phyloP scores from a whole-genome alignment of 2,329 filamentous ascomycete species.

The Colletotrichum camelliae region DNA sequence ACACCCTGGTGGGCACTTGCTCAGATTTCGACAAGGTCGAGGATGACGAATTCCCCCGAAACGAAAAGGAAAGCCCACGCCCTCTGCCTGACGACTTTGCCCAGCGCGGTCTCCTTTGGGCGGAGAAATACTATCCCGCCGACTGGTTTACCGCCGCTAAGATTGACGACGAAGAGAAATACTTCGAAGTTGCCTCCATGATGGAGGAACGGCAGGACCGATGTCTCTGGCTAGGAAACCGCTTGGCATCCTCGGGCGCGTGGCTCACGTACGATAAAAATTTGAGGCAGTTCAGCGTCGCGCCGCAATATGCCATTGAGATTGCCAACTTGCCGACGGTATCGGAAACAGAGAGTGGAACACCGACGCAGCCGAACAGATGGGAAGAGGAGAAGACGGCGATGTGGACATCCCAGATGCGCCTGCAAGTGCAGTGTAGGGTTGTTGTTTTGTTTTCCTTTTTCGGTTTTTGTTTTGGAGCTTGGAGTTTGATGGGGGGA shows the following conservation, averaged over 20 bases:
- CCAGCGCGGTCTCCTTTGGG: constrained; percentile 68
- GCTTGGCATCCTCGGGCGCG: constrained; percentile 44
- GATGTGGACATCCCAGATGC: neutral
- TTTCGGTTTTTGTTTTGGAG: no score
- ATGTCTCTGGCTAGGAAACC: constrained; percentile 62
- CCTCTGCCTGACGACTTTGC: constrained; percentile 74
- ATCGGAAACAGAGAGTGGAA: fast-evolving
- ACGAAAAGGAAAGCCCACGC: constrained; percentile 46
- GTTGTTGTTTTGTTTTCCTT: no score
- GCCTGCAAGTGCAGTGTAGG: no score
- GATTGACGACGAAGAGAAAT: constrained; percentile 72
- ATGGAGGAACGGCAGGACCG: constrained; percentile 61
- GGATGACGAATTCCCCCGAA: constrained; percentile 50
- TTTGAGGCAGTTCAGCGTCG: constrained; percentile 43
- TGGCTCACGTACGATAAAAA: constrained; percentile 52
- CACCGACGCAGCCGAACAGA: fast-evolving
- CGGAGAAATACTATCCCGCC: constrained; percentile 61
- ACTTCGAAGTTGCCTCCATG: constrained; percentile 66
- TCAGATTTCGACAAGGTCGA: constrained; percentile 21
- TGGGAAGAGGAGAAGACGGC: neutral
- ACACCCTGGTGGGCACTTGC: constrained; percentile 33
- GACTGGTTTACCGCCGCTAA: constrained; percentile 64
- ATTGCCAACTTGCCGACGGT: neutral
- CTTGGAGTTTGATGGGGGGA: no score
- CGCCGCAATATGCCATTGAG: constrained; percentile 35